A percentile compares a stretch with the other conserved stretches of the same genome.
These are phyloP conservation scores for Anacardium occidentale DNA, from an alignment of 345 rosid species.

Conservation along the genomic window DNA sequence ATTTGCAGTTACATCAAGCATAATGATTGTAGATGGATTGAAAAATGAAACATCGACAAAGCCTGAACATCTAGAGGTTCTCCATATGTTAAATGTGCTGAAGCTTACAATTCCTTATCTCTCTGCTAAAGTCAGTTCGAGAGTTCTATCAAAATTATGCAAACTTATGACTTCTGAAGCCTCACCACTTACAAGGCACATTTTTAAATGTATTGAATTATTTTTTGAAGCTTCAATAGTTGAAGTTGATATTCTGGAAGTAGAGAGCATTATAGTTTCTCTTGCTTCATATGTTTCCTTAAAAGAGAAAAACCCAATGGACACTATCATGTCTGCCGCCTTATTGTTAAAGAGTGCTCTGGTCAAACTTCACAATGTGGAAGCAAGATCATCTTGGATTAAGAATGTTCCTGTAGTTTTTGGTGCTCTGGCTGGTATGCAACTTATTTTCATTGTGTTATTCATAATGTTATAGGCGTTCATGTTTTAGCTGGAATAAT, in stretches of 20 bases:
- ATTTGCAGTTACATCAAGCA: conserved; percentile 32
- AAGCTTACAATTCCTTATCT: conserved; percentile 54
- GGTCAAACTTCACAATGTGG: conserved; percentile 45
- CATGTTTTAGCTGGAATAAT: background rate
- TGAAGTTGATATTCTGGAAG: conserved; percentile 40
- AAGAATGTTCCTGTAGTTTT: conserved; percentile 51
- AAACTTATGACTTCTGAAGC: conserved; percentile 51
- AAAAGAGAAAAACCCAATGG: conserved; percentile 54
- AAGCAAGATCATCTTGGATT: conserved; percentile 41
- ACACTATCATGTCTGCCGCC: conserved; percentile 55
- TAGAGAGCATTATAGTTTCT: conserved; percentile 46
- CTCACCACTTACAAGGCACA: conserved; percentile 57
- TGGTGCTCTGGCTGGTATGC: conserved; percentile 57
- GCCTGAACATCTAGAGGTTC: conserved; percentile 58
- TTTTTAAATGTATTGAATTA: conserved; percentile 55
- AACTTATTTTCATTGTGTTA: background rate
- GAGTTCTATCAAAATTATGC: conserved; percentile 46
- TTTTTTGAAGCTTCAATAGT: conserved; percentile 45
- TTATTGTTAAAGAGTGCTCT: conserved; percentile 50
- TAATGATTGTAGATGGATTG: conserved; percentile 39
- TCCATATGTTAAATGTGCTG: conserved; percentile 69
- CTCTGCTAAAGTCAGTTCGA: conserved; percentile 45
- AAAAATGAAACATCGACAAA: conserved; percentile 40
- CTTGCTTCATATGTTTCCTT: conserved; percentile 56
- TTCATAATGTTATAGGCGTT: background rate